Evolutionary conservation across 371 early-diverging fungal genomes (phyloP).

Genomic region (Rhizopus stolonifer): DNA sequence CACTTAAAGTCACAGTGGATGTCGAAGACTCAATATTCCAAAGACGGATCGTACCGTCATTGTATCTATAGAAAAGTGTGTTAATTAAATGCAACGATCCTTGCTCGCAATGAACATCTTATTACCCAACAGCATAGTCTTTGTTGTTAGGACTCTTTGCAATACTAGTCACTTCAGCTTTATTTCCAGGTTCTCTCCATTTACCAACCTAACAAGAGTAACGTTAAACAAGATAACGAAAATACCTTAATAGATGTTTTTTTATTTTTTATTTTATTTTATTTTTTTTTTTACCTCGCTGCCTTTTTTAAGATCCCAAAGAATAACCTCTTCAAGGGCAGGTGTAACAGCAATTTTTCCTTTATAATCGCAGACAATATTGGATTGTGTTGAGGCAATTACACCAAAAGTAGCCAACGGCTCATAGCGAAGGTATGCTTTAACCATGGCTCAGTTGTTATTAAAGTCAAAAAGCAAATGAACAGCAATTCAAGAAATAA

Average conservation of each 20-base stretch:
- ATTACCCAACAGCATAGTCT: slow-evolving; percentile 82
- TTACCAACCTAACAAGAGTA: slow-evolving; percentile 48
- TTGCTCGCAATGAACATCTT: slow-evolving; percentile 9
- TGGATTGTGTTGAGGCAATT: slow-evolving; percentile 67
- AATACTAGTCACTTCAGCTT: slow-evolving; percentile 79
- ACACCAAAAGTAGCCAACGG: slow-evolving; percentile 81
- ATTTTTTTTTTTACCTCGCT: slow-evolving; percentile 49
- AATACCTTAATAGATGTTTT: too few relatives aligned
- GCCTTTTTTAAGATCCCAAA: slow-evolving; percentile 90
- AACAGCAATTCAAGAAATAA: not conserved
- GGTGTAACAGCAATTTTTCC: slow-evolving; percentile 78
- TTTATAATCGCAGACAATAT: slow-evolving; percentile 67
- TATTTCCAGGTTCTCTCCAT: slow-evolving; percentile 77
- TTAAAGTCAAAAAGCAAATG: not conserved
- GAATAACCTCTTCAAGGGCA: slow-evolving; percentile 77
- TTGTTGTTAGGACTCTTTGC: slow-evolving; percentile 62
- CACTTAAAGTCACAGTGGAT: slow-evolving; percentile 79
- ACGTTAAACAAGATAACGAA: not conserved
- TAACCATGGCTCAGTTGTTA: slow-evolving; percentile 51
- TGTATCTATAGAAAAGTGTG: slow-evolving; percentile 44
- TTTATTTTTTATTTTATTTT: not conserved
- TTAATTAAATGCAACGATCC: not conserved
- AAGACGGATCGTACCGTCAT: slow-evolving; percentile 83
- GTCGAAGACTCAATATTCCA: slow-evolving; percentile 59
- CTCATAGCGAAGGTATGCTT: slow-evolving; percentile 86